Evolutionary conservation across 2,329 filamentous ascomycete genomes (phyloP).

Genomic region (Niveomyces coronatus): DNA sequence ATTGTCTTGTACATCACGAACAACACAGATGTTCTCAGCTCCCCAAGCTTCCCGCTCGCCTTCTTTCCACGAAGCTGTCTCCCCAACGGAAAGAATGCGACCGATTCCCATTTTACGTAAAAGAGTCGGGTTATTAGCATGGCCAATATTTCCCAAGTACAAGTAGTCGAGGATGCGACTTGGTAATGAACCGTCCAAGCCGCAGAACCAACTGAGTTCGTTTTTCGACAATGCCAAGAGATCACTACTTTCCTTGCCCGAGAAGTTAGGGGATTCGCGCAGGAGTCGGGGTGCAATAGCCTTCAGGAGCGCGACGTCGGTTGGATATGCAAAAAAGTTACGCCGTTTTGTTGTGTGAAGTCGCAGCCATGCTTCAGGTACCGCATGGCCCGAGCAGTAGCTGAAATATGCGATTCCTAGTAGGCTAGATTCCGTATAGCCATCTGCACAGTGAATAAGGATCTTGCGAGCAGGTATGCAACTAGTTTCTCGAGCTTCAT

Average conservation of each 20-base stretch:
- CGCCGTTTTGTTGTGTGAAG: constrained; percentile 71
- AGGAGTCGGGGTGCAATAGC: constrained; percentile 68
- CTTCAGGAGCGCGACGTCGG: constrained; percentile 74
- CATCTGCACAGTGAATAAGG: constrained; percentile 87
- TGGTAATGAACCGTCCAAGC: constrained; percentile 82
- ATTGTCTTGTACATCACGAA: constrained; percentile 89
- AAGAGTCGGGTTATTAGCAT: constrained; percentile 88
- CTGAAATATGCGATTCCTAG: constrained; percentile 86
- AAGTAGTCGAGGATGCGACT: constrained; percentile 86
- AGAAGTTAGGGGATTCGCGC: constrained; percentile 51
- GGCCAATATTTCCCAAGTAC: constrained; percentile 87
- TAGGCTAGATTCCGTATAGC: constrained; percentile 90
- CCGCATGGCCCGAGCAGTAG: constrained; percentile 72
- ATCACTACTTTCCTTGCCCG: constrained; percentile 39
- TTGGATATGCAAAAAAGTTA: constrained; percentile 94
- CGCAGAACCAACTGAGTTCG: constrained; percentile 70
- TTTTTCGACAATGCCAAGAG: constrained; percentile 41
- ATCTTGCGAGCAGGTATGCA: constrained; percentile 49
- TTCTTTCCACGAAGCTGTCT: constrained; percentile 72
- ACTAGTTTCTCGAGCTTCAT: constrained; percentile 18
- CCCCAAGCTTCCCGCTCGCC: constrained; percentile 65
- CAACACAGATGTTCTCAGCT: constrained; percentile 63
- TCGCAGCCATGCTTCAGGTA: constrained; percentile 78
- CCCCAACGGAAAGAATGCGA: constrained; percentile 85
- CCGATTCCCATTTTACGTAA: constrained; percentile 70